A percentile compares a stretch with the other conserved stretches of the same genome.
Conservation (phyloP, 306 rosid genomes). For the Pueraria montana region DNA sequence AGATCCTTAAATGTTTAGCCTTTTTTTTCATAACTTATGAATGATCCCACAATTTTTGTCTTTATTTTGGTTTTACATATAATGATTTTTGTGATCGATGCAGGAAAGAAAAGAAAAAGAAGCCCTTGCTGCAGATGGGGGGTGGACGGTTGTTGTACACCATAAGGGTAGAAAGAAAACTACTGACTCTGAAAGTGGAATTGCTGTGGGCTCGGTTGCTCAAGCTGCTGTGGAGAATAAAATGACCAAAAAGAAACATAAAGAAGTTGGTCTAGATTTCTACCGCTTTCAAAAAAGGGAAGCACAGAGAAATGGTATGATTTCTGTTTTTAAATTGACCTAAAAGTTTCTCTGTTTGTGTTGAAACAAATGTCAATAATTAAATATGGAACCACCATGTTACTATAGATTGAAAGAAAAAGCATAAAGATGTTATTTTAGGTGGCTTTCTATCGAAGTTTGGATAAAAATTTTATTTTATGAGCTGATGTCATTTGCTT, state of each 20-base stretch:
- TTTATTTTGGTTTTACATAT: slow-evolving; percentile 13
- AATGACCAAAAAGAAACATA: slow-evolving; percentile 69
- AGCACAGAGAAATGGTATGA: slow-evolving; percentile 83
- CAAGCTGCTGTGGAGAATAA: slow-evolving; percentile 77
- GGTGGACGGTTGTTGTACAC: slow-evolving; percentile 90
- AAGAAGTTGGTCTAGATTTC: slow-evolving; percentile 76
- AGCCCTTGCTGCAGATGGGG: slow-evolving; percentile 79
- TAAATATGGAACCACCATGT: background rate
- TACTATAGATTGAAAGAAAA: background rate
- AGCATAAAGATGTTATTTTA: background rate
- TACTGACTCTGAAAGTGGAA: slow-evolving; percentile 82
- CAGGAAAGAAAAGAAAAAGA: slow-evolving; percentile 85
- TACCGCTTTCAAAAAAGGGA: slow-evolving; percentile 91
- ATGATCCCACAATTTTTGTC: background rate
- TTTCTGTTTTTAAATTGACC: background rate
- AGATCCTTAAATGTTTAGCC: background rate
- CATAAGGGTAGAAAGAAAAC: slow-evolving; percentile 95
- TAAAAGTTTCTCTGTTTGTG: slow-evolving; percentile 5
- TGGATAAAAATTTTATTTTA: background rate
- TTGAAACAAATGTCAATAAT: background rate
- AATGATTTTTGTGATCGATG: slow-evolving; percentile 36
- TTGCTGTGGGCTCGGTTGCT: slow-evolving; percentile 81
- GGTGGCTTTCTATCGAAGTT: background rate
- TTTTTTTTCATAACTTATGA: background rate
- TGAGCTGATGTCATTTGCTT: background rate